Evolutionary conservation across 1,139 yeast species (phyloP).

Genomic region (Wickerhamiella pararugosa): DNA sequence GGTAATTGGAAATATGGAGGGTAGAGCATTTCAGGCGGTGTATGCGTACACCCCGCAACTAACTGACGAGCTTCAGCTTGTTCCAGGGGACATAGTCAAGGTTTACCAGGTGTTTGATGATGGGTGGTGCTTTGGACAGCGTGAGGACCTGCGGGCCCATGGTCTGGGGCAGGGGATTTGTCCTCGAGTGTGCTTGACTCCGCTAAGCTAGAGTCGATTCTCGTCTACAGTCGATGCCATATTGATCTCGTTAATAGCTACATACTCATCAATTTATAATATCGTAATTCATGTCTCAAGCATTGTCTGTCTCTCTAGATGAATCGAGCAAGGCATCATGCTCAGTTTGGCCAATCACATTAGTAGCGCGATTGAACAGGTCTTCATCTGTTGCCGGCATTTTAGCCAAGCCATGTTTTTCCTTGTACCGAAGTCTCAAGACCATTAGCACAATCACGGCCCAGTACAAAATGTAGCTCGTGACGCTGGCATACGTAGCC

Average conservation of each 20-base stretch:
- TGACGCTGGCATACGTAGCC: conserved; percentile 78
- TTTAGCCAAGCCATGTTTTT: conserved; percentile 32
- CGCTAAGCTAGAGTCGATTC: background rate
- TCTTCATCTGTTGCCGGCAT: background rate
- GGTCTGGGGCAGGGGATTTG: conserved; percentile 19
- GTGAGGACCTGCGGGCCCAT: conserved; percentile 1
- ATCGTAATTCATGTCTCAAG: background rate
- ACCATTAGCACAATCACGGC: conserved; percentile 39
- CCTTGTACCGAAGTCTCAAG: conserved; percentile 53
- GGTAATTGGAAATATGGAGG: conserved; percentile 12
- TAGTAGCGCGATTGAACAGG: conserved; percentile 3
- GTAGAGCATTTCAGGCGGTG: conserved; percentile 18
- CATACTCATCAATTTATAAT: background rate
- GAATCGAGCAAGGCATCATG: background rate
- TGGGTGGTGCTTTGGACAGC: conserved; percentile 25
- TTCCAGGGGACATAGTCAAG: conserved; percentile 20
- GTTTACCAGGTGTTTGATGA: conserved; percentile 26
- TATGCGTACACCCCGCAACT: conserved; percentile 21
- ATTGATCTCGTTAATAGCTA: background rate
- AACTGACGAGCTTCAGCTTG: conserved; percentile 25
- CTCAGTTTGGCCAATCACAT: conserved; percentile 1
- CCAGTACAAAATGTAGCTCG: conserved; percentile 81
- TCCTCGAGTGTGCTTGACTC: conserved; percentile 19
- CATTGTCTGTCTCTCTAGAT: background rate
- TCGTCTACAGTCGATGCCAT: background rate